A percentile compares a stretch with the other conserved stretches of the same genome.
phyloP scores from a whole-genome alignment of 2,329 filamentous ascomycete species.

The Stachybotrys elegans region DNA sequence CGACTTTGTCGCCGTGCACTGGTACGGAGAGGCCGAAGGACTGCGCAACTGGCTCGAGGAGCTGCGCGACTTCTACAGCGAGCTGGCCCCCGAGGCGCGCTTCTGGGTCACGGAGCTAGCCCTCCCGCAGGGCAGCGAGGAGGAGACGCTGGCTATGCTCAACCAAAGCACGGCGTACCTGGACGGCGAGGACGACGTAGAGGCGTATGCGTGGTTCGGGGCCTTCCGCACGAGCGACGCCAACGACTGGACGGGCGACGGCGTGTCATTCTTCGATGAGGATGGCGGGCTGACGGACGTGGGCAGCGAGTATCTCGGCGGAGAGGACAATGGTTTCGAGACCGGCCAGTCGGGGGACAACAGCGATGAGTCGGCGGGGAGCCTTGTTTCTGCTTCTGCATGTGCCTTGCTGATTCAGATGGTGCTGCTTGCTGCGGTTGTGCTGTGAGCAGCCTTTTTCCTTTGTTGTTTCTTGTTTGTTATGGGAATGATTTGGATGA shows the following conservation, averaged over 20 bases:
- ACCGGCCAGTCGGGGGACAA: slow-evolving; percentile 19
- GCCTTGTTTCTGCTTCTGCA: no score
- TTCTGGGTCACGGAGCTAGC: slow-evolving; percentile 38
- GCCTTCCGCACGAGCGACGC: slow-evolving; percentile 30
- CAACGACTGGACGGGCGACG: slow-evolving; percentile 33
- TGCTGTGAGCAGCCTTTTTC: no score
- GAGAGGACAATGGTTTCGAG: slow-evolving; percentile 30
- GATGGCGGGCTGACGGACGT: slow-evolving; percentile 32
- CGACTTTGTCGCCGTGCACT: slow-evolving; percentile 36
- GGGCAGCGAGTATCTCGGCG: slow-evolving; percentile 32
- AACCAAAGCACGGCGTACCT: slow-evolving; percentile 30
- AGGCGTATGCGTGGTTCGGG: slow-evolving; percentile 37
- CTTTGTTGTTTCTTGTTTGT: no score
- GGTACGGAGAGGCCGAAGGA: slow-evolving; percentile 32
- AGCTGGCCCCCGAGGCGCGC: slow-evolving; percentile 11
- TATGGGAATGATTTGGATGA: no score
- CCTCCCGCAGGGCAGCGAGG: slow-evolving; percentile 26
- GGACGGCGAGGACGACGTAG: slow-evolving; percentile 25
- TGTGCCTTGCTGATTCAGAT: no score
- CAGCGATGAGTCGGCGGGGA: no score
- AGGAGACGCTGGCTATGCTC: slow-evolving; percentile 33
- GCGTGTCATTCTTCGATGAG: slow-evolving; percentile 29
- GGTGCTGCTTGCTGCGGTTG: no score
- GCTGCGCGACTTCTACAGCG: slow-evolving; percentile 29
- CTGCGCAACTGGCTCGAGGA: slow-evolving; percentile 29